phyloP scores from a whole-genome alignment of 805 yeast species.

The Yueomyces sinensis region DNA sequence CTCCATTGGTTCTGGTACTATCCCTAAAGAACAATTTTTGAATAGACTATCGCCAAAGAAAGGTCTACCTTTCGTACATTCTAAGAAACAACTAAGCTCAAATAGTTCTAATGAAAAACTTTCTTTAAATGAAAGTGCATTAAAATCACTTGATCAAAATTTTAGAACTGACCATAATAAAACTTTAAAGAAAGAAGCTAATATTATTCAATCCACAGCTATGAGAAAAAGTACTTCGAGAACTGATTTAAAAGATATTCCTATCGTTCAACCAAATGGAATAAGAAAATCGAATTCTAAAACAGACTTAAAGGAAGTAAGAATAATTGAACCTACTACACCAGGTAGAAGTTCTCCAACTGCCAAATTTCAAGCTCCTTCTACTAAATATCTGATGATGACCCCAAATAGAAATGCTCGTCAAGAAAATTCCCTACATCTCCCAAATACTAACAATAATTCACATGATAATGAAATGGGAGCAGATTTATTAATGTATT shows the following conservation, averaged over 20 bases:
- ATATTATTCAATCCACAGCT: background rate
- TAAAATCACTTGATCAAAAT: background rate
- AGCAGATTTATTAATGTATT: slow-evolving; percentile 24
- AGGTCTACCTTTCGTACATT: background rate
- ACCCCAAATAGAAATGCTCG: background rate
- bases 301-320: background rate
- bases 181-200: background rate
- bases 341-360: slow-evolving; percentile 2
- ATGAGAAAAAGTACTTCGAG: too few relatives aligned
- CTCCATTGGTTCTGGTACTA: slow-evolving; percentile 2
- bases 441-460: background rate
- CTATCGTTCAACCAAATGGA: too few relatives aligned
- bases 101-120: background rate
- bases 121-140: background rate
- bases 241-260: too few relatives aligned
- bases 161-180: background rate
- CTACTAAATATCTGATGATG: background rate
- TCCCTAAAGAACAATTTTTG: background rate
- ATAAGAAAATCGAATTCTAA: too few relatives aligned
- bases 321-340: slow-evolving; percentile 4
- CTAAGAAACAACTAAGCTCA: background rate
- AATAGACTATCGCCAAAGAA: background rate
- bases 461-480: slow-evolving; percentile 17
- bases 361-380: background rate
- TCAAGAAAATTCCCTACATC: background rate